Evolutionary conservation across 805 yeast genomes (phyloP).

Genomic region (Limtongozyma cylindracea): DNA sequence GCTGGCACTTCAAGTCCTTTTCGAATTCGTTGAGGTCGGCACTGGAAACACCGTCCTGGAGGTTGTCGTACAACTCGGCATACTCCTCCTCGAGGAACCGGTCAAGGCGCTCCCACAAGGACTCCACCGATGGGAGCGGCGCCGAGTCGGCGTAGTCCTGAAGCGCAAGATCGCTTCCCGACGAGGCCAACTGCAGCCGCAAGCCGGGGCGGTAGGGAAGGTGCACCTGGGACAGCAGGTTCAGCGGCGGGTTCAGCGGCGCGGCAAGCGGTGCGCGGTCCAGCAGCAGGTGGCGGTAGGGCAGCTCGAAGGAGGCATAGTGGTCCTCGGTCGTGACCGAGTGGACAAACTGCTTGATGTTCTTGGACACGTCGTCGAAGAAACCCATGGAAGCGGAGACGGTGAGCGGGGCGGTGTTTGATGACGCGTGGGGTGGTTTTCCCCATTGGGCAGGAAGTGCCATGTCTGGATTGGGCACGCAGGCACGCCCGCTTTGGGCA

Average conservation of each 20-base stretch:
- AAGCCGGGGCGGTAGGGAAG: slow-evolving; percentile 15
- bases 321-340: slow-evolving; percentile 33
- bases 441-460: too few relatives aligned
- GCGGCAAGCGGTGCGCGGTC: too few relatives aligned
- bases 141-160: too few relatives aligned
- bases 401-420: too few relatives aligned
- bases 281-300: slow-evolving; percentile 3
- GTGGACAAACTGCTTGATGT: slow-evolving; percentile 13
- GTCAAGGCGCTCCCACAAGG: slow-evolving; percentile 17
- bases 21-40: slow-evolving; percentile 20
- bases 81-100: slow-evolving; percentile 17
- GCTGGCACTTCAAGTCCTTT: slow-evolving; percentile 14
- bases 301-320: slow-evolving; percentile 24
- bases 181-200: slow-evolving; percentile 19
- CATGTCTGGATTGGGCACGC: too few relatives aligned
- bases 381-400: slow-evolving; percentile 15
- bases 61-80: slow-evolving; percentile 16
- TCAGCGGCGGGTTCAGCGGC: slow-evolving; percentile 5
- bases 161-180: slow-evolving; percentile 17
- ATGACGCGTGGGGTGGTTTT: too few relatives aligned
- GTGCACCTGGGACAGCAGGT: slow-evolving; percentile 5
- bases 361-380: too few relatives aligned
- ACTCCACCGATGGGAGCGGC: slow-evolving; percentile 18
- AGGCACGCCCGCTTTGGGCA: too few relatives aligned
- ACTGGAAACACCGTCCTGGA: slow-evolving; percentile 16